Percentiles rank a stretch among this genome's conserved stretches.
Evolutionary conservation across 2,329 filamentous ascomycete genomes (phyloP).

Genomic region (Immersiporthe knoxdaviesiana): DNA sequence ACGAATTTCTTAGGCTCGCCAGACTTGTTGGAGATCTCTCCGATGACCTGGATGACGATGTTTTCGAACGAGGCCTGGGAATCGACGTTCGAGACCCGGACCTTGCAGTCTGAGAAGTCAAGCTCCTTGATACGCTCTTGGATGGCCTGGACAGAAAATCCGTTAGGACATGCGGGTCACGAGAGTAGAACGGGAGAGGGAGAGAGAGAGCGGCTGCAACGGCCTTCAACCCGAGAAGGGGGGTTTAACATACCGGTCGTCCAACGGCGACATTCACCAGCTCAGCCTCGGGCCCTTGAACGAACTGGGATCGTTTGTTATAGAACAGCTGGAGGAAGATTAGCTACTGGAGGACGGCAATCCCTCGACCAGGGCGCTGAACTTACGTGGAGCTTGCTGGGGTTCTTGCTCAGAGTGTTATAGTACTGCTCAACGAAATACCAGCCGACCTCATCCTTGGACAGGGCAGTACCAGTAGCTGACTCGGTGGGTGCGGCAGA

Average conservation of each 20-base stretch:
- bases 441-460: conserved; percentile 97
- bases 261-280: conserved; percentile 85
- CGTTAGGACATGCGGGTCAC: conserved; percentile 8
- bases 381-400: conserved; percentile 84
- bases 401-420: conserved; percentile 91
- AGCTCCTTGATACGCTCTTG: conserved; percentile 92
- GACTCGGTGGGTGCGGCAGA: conserved; percentile 28
- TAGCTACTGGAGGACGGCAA: background rate
- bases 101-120: conserved; percentile 96
- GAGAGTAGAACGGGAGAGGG: background rate
- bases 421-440: conserved; percentile 99
- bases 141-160: conserved; percentile 65
- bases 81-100: conserved; percentile 96
- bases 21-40: conserved; percentile 93
- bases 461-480: conserved; percentile 48
- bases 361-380: background rate
- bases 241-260: conserved; percentile 69
- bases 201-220: background rate
- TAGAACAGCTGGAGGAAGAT: conserved; percentile 74
- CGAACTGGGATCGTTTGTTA: conserved; percentile 92
- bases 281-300: conserved; percentile 89
- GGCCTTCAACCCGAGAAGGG: background rate
- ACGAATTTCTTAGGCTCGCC: conserved; percentile 93
- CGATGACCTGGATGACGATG: conserved; percentile 97
- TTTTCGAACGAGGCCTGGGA: conserved; percentile 90